Percentiles rank a stretch among this genome's conserved stretches.
Evolutionary conservation across 2,329 filamentous ascomycete species (phyloP).

Genomic region (Fusarium sublunatum): DNA sequence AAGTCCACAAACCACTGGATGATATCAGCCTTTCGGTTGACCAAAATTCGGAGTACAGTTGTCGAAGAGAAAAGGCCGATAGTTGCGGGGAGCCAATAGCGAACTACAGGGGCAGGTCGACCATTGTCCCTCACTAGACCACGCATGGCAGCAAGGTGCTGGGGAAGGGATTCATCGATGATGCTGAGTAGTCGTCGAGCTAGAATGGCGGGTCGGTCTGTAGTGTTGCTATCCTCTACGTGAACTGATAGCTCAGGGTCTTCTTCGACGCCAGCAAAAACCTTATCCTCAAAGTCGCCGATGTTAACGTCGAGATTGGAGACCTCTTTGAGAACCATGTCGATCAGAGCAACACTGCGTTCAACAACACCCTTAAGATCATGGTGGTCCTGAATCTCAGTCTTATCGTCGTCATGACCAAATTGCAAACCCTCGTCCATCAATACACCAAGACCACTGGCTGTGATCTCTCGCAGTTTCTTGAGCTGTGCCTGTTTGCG

Average conservation of each 20-base stretch:
- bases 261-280: slow-evolving; percentile 71
- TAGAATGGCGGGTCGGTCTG: slow-evolving; percentile 67
- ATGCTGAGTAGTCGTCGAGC: slow-evolving; percentile 76
- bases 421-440: slow-evolving; percentile 86
- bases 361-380: slow-evolving; percentile 79
- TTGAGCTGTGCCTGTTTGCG: slow-evolving; percentile 78
- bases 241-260: slow-evolving; percentile 68
- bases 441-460: slow-evolving; percentile 86
- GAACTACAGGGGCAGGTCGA: slow-evolving; percentile 76
- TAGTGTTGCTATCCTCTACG: slow-evolving; percentile 58
- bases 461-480: slow-evolving; percentile 80
- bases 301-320: slow-evolving; percentile 71
- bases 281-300: slow-evolving; percentile 72
- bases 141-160: slow-evolving; percentile 69
- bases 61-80: slow-evolving; percentile 82
- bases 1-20: slow-evolving; percentile 82
- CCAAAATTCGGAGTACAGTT: slow-evolving; percentile 82
- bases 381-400: slow-evolving; percentile 60
- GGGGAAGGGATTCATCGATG: slow-evolving; percentile 74
- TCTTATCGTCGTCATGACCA: slow-evolving; percentile 68
- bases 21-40: slow-evolving; percentile 81
- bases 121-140: slow-evolving; percentile 73
- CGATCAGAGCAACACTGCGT: slow-evolving; percentile 85
- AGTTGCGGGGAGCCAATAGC: slow-evolving; percentile 88
- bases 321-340: slow-evolving; percentile 81